Base-by-base conservation (phyloP, 768 basidiomycete species). In the Butyriboletus loyo region DNA sequence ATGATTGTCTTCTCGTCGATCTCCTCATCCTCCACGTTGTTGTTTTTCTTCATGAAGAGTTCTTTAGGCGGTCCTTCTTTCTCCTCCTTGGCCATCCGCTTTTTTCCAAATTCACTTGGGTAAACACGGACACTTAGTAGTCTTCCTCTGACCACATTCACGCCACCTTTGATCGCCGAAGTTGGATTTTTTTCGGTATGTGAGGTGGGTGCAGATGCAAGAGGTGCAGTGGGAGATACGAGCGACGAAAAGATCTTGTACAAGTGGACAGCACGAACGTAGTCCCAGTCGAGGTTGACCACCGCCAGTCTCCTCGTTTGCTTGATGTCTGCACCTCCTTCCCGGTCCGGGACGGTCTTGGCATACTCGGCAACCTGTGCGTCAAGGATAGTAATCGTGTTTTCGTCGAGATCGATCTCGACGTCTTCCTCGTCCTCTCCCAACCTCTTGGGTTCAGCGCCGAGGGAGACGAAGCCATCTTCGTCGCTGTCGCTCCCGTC, bases 271-370 rank as follows among this genome's bases (percentile, higher is more conserved):
- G 96, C 92, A 50, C 88, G 87, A 46, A 98, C 84, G 70, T 98
- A 82, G 68, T 98, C 97, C 97, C 97, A 99, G 72, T 99, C 97
- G 46, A 98, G 81, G 67, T 98, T 98, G 57, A 98, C 96, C 40
- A 88, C 81, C 1, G 96, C 97, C 7, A 99, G 66, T 22, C 96
- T 79, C 49, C 73, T 77, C 2, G 92, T 93, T 10, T 62, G 68
- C 42, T 75, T 68, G 10, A 74, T 69, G 9, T 73, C 76, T 2
- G 74, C 59, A 67, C 5, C 64, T 63, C 69, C 73, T 3, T 75
- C 73, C 22, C 78, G 77, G 10, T 77, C 75, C 48, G 82, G 78
- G 4, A 73, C 67, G 19, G 66, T 62, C 59, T 80, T 71, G 34
- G 76, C 67, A 54, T 86, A 87, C 17, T 73, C 81, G 22, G 82